Evolutionary conservation across 2,329 filamentous ascomycete species (phyloP), one percentile per base, ranked within the genome.

Genomic region (Pseudogymnoascus sp.): DNA sequence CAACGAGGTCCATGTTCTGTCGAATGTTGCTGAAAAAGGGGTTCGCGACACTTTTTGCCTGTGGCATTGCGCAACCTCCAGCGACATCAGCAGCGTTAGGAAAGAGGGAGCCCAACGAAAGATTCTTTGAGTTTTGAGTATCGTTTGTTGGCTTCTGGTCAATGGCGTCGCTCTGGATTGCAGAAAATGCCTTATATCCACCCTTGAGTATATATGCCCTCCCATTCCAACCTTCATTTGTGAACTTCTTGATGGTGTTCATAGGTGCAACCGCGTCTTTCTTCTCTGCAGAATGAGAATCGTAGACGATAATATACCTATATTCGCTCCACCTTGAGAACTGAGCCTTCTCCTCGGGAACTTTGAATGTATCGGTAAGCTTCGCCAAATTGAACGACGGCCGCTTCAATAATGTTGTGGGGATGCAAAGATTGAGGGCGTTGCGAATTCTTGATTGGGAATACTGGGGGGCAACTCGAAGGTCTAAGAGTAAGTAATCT

Each of bases 21-120:
- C 95, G 87, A 70, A 99, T 98, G 68, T 97, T 98, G 66, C 87
- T 87, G 75, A 98, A 98, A 78, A 99, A 98, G 0, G 93, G 93
- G 70, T 96, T 96, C 0, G 86, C 82, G 0, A 85, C 84, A 65
- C 86, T 86, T 68, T 85, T 82, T 0, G 85, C 82, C 41, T 79
- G 79, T 1, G 95, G 95, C 74, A 98, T 86, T 65, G 86, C 84
- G 67, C 96, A 96, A 6, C 93, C 93, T 65, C 93, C 95, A 65
- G 92, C 90, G n/a, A 96, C 89, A 1, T 90, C 90, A 1, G 88
- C 84, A 41, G 92, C 81, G 14, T 83, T 81, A 25, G 77, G 75
- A 14, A 72, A 72, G 54, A 73, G 71, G 5, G 79, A 76, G 43
- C 78, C 79, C 57, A 84, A 81, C 14, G 82, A 83, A 62, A 84